Evolutionary conservation across 345 rosid species (phyloP).

Genomic region (Salix udensis): DNA sequence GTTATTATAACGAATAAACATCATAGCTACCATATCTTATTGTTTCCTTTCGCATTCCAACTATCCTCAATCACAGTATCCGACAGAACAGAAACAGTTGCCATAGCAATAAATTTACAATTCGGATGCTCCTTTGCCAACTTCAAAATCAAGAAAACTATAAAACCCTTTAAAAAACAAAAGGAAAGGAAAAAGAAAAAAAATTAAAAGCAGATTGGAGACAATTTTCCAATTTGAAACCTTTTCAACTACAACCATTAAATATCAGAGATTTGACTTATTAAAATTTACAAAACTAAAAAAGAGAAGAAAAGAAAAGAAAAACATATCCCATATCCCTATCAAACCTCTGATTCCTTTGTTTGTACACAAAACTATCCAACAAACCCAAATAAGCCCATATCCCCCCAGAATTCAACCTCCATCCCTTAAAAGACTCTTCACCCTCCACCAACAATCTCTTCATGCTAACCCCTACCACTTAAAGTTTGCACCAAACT

Average conservation of each 20-base stretch:
- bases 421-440: conserved; percentile 18
- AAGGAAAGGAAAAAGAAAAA: not conserved
- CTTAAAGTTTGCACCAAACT: conserved; percentile 58
- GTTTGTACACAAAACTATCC: conserved; percentile 50
- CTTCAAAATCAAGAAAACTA: not conserved
- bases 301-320: conserved; percentile 7
- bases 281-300: conserved; percentile 48
- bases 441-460: conserved; percentile 16
- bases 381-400: conserved; percentile 25
- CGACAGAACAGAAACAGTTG: not conserved
- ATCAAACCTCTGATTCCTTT: conserved; percentile 37
- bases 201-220: not conserved
- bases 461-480: conserved; percentile 23
- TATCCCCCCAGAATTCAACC: conserved; percentile 40
- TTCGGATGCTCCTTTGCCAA: not conserved
- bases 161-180: not conserved
- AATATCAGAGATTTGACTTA: conserved; percentile 24
- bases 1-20: not conserved
- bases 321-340: conserved; percentile 17
- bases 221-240: conserved; percentile 22
- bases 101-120: not conserved
- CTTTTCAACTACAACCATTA: conserved; percentile 23
- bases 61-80: not conserved
- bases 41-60: not conserved
- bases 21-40: not conserved